These are phyloP conservation scores for Aureobasidium sp. DNA, from an alignment of 2,329 filamentous ascomycete species.

Conservation along the genomic window DNA sequence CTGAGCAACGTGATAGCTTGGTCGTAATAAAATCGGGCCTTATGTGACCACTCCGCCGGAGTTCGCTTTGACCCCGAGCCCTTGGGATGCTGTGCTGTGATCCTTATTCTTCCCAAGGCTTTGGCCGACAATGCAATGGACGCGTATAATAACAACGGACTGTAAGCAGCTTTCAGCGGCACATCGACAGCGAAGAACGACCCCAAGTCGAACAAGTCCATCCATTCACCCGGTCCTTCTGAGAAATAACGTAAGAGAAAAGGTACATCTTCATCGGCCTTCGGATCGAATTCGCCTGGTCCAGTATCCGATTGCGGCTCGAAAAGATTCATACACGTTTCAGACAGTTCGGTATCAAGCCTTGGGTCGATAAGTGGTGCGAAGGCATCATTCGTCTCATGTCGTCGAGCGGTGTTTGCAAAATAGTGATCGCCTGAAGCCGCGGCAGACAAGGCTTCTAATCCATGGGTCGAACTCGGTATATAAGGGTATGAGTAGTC, in stretches of 20 bases:
- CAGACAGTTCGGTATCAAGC: slow-evolving; percentile 23
- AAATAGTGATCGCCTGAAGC: slow-evolving; percentile 35
- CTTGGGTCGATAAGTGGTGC: slow-evolving; percentile 38
- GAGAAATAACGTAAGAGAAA: slow-evolving; percentile 55
- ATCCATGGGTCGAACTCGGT: slow-evolving; percentile 36
- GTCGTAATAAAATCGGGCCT: slow-evolving; percentile 55
- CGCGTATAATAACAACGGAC: slow-evolving; percentile 46
- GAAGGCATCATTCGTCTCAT: slow-evolving; percentile 26
- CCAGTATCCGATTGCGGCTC: neutral
- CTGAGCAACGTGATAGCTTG: slow-evolving; percentile 31
- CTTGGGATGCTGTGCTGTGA: slow-evolving; percentile 8
- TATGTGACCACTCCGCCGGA: slow-evolving; percentile 50
- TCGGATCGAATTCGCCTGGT: slow-evolving; percentile 4
- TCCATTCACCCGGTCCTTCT: slow-evolving; percentile 53
- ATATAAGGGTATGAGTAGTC: neutral
- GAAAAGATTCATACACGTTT: neutral
- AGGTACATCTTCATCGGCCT: slow-evolving; percentile 46
- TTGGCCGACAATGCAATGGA: slow-evolving; percentile 57
- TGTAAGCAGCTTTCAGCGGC: slow-evolving; percentile 48
- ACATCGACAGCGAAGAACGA: slow-evolving; percentile 56
- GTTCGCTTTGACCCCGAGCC: slow-evolving; percentile 12
- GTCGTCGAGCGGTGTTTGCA: slow-evolving; percentile 20
- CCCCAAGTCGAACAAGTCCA: slow-evolving; percentile 51
- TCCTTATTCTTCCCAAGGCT: slow-evolving; percentile 46
- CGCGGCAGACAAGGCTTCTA: slow-evolving; percentile 49